Conservation (phyloP, 306 rosid species). For the Sechiopsis laciniata region DNA sequence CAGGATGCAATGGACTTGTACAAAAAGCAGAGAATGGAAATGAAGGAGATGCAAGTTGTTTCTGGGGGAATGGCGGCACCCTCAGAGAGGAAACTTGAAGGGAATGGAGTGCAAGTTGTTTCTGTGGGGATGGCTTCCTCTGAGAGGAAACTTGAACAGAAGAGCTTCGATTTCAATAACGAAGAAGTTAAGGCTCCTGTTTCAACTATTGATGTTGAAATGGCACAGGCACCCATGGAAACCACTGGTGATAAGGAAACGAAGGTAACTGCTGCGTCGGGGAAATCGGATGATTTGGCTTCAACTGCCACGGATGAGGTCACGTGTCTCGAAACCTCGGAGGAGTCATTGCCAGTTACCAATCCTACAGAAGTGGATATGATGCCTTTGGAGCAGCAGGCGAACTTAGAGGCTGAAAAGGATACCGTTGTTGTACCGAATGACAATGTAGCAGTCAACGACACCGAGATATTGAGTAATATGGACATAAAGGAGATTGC, state of each 20-base stretch:
- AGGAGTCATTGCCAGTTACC: constrained; percentile 33
- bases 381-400: constrained; percentile 31
- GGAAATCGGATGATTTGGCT: constrained; percentile 37
- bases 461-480: constrained; percentile 22
- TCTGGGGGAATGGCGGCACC: constrained; percentile 35
- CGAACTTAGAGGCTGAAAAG: constrained; percentile 36
- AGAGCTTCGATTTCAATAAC: constrained; percentile 27
- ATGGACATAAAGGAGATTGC: constrained; percentile 28
- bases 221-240: constrained; percentile 27
- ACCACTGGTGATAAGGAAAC: constrained; percentile 32
- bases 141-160: constrained; percentile 37
- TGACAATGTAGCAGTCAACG: constrained; percentile 24
- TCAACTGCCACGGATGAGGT: constrained; percentile 35
- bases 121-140: constrained; percentile 35
- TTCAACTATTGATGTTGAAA: constrained; percentile 31
- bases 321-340: constrained; percentile 33
- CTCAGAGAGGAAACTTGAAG: constrained; percentile 39
- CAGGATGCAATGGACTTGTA: constrained; percentile 80
- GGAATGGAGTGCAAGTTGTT: constrained; percentile 22
- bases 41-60: constrained; percentile 26
- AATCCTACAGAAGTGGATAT: constrained; percentile 28
- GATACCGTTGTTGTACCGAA: constrained; percentile 16
- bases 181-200: constrained; percentile 41
- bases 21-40: constrained; percentile 62
- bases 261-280: constrained; percentile 25